Percentiles rank a stretch among this genome's conserved stretches.
phyloP scores from a whole-genome alignment of 805 yeast genomes.

The Saturnispora dispora region DNA sequence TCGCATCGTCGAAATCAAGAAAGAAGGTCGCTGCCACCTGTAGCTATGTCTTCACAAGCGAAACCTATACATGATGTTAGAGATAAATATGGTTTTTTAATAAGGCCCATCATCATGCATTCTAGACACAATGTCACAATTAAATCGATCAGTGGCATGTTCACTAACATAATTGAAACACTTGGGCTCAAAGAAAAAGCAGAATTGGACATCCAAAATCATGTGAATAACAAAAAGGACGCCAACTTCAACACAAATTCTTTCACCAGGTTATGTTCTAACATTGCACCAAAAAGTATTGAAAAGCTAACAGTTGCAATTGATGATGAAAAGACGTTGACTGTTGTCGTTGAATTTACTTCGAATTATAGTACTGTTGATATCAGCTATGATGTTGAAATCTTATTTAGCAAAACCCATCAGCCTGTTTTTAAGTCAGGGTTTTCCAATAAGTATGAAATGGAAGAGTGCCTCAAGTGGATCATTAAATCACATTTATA shows the following conservation, averaged over 20 bases:
- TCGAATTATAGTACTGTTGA: conserved; percentile 12
- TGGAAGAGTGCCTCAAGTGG: conserved; percentile 51
- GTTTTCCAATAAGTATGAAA: conserved; percentile 42
- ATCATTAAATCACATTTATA: conserved; percentile 25
- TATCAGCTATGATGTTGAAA: conserved; percentile 12
- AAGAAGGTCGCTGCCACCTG: conserved; percentile 38
- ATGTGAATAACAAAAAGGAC: not conserved
- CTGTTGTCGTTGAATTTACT: conserved; percentile 11
- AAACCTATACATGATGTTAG: conserved; percentile 16
- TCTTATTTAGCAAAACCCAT: conserved; percentile 12
- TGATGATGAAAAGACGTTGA: not conserved
- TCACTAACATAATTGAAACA: conserved; percentile 12
- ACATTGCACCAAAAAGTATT: conserved; percentile 18
- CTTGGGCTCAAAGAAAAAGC: conserved; percentile 17
- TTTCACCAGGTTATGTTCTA: conserved; percentile 16
- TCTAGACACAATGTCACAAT: conserved; percentile 43
- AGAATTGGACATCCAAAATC: conserved; percentile 8
- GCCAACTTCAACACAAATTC: conserved; percentile 12
- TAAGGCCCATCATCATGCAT: conserved; percentile 52
- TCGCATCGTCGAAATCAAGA: conserved; percentile 41
- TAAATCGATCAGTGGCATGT: conserved; percentile 25
- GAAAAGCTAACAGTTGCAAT: not conserved
- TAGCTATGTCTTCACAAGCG: conserved; percentile 27
- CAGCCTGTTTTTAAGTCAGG: conserved; percentile 14
- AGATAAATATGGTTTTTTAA: conserved; percentile 28